Conservation (phyloP, 768 basidiomycete genomes). For the Amanita rubescens region DNA sequence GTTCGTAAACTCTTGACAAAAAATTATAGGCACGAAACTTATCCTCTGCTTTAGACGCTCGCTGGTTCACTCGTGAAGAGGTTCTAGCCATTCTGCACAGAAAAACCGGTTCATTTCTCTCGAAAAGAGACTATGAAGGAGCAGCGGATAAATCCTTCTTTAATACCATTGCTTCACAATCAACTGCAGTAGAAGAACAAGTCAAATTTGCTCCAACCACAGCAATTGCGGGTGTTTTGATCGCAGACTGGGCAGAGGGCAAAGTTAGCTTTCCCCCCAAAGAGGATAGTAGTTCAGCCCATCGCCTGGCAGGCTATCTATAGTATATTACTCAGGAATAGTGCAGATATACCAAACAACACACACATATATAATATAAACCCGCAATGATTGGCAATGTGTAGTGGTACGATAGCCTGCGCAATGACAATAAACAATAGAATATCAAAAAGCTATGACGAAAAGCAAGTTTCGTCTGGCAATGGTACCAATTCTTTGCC, state of each 20-base stretch:
- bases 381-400: background rate
- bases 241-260: slow-evolving; percentile 72
- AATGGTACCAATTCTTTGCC: too few species aligned
- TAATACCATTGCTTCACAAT: too few species aligned
- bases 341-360: too few species aligned
- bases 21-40: background rate
- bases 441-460: too few species aligned
- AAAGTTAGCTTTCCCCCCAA: slow-evolving; percentile 33
- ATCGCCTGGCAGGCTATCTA: slow-evolving; percentile 13
- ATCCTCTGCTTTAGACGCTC: slow-evolving; percentile 52
- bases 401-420: background rate
- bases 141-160: slow-evolving; percentile 12
- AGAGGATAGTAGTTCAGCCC: slow-evolving; percentile 8
- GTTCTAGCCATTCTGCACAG: slow-evolving; percentile 58
- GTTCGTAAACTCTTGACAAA: slow-evolving; percentile 30
- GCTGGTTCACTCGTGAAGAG: slow-evolving; percentile 79
- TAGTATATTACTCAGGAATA: too few species aligned
- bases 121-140: slow-evolving; percentile 37
- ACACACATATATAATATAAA: too few species aligned
- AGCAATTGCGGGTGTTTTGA: slow-evolving; percentile 81
- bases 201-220: slow-evolving; percentile 72
- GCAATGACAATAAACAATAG: background rate
- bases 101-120: slow-evolving; percentile 40
- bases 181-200: slow-evolving; percentile 35
- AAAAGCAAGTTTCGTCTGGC: slow-evolving; percentile 9